Base-by-base conservation (phyloP, 2,329 filamentous ascomycete genomes). In the Alternaria panax region DNA sequence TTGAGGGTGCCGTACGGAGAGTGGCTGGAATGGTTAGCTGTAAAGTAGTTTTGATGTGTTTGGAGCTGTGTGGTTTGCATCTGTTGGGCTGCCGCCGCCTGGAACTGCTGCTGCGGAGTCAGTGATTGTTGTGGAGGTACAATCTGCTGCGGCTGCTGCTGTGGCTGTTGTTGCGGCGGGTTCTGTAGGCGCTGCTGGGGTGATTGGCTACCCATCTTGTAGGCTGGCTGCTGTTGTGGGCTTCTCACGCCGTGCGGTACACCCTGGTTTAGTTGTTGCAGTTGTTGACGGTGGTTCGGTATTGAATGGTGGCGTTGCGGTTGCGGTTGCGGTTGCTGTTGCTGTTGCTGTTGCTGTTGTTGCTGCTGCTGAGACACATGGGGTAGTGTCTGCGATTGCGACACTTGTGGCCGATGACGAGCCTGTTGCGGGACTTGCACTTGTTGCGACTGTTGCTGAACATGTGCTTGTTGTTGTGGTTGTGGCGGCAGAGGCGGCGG, bases 231-330 rank as follows among this genome's bases (percentile, higher is more conserved):
- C 51, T 71, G 68, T n/a, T 68, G 67, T 8, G 67, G 68, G 38
- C 64, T 70, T 34, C 58, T 22, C 38, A 62, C 36, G 9, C 51
- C 47, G 12, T 57, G 59, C 20, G 57, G 52, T 0, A 47, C 38
- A 12, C 59, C 59, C 41, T 68, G 69, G 8, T 69, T 69, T 36
- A 71, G 67, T 48, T 72, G 68, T 18, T 67, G 62, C 2, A 71
- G 56, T 25, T 72, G 69, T 32, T 71, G 69, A 14, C 66, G 66
- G 45, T 71, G 68, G 7, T 57, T 64, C 16, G 63, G 60, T 3
- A 56, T 46, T 7, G 55, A 45, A 12, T 60, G 57, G 42, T 65
- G 62, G 20, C 58, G 60, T 60, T 66, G 53, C 27, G 12, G 68
- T 12, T 63, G 65, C 16, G n/a, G n/a, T n/a, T n/a, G n/a, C n/a